A percentile compares a stretch with the other conserved stretches of the same genome.
These are phyloP conservation scores for Trichoderma harzianum DNA, from an alignment of 2,329 filamentous ascomycete genomes.

Conservation along the genomic window DNA sequence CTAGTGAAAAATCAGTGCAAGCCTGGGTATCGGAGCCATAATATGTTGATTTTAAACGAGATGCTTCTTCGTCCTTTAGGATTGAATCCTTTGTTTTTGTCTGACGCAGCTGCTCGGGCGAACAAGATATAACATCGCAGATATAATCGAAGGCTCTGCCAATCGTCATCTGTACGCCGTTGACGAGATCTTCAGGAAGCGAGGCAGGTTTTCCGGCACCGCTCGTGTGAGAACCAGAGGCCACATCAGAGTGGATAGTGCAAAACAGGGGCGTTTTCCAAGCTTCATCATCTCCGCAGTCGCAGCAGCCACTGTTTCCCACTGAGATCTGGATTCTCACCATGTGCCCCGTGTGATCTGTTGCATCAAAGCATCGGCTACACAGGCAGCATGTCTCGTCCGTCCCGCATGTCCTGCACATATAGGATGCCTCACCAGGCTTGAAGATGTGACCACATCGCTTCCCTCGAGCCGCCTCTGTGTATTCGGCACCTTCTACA, in stretches of 20 bases:
- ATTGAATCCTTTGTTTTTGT: constrained; percentile 82
- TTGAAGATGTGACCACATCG: constrained; percentile 98
- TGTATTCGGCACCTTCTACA: constrained; percentile 93
- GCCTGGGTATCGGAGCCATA: constrained; percentile 59
- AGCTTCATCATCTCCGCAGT: constrained; percentile 93
- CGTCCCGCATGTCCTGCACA: constrained; percentile 87
- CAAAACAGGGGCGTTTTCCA: constrained; percentile 87
- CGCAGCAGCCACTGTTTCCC: constrained; percentile 93
- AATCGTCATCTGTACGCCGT: constrained; percentile 81
- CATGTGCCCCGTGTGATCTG: constrained; percentile 89
- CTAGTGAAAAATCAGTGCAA: constrained; percentile 68
- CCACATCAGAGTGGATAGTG: constrained; percentile 77
- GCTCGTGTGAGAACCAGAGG: constrained; percentile 52
- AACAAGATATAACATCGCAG: constrained; percentile 96
- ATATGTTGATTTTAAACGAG: constrained; percentile 65
- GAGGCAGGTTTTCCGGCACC: constrained; percentile 57
- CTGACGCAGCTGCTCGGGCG: constrained; percentile 87
- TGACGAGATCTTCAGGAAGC: constrained; percentile 71
- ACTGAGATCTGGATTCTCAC: constrained; percentile 84
- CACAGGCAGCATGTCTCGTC: constrained; percentile 97
- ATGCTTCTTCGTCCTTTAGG: constrained; percentile 73
- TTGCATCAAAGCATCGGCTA: constrained; percentile 89
- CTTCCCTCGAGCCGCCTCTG: constrained; percentile 84
- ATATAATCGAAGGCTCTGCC: constrained; percentile 86
- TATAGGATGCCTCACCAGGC: constrained; percentile 86